Percentiles rank a stretch among this genome's conserved stretches.
These are phyloP conservation scores for Rhexocercosporidium sp. DNA, from an alignment of 2,329 filamentous ascomycete genomes.

Conservation along the genomic window DNA sequence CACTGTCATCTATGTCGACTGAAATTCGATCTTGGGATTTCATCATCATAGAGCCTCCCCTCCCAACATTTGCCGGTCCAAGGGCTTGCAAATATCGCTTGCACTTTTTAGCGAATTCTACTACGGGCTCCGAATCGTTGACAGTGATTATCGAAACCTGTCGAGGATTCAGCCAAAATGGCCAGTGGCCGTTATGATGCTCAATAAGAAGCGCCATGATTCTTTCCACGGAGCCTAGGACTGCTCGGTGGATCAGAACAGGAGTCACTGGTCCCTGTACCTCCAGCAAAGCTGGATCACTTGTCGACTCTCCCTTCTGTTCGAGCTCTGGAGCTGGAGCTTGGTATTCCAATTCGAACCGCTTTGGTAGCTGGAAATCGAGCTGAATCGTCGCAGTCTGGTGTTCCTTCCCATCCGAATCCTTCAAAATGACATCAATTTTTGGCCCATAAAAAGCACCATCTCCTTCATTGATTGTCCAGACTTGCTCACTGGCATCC, in stretches of 20 bases:
- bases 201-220: conserved; percentile 87
- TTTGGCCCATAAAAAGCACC: conserved; percentile 93
- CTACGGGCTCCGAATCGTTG: conserved; percentile 56
- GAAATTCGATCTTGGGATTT: conserved; percentile 48
- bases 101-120: conserved; percentile 36
- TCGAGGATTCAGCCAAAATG: conserved; percentile 86
- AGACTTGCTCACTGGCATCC: conserved; percentile 66
- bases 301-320: conserved; percentile 54
- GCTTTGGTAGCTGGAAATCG: conserved; percentile 86
- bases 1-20: conserved; percentile 72
- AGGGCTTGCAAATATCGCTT: conserved; percentile 21
- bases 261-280: conserved; percentile 68
- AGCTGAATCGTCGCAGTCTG: conserved; percentile 90
- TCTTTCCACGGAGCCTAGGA: conserved; percentile 83
- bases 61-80: neutral
- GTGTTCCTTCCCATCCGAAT: conserved; percentile 83
- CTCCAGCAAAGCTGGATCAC: conserved; percentile 53
- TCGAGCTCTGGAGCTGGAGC: conserved; percentile 70
- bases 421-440: conserved; percentile 83
- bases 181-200: conserved; percentile 79
- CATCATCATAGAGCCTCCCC: conserved; percentile 36
- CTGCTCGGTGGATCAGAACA: conserved; percentile 84
- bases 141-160: conserved; percentile 78
- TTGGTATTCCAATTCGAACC: conserved; percentile 78
- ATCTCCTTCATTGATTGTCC: conserved; percentile 79